A percentile compares a stretch with the other conserved stretches of the same genome.
These are phyloP conservation scores for Paramyrothecium roridum DNA, from an alignment of 2,329 filamentous ascomycete genomes.

Conservation along the genomic window DNA sequence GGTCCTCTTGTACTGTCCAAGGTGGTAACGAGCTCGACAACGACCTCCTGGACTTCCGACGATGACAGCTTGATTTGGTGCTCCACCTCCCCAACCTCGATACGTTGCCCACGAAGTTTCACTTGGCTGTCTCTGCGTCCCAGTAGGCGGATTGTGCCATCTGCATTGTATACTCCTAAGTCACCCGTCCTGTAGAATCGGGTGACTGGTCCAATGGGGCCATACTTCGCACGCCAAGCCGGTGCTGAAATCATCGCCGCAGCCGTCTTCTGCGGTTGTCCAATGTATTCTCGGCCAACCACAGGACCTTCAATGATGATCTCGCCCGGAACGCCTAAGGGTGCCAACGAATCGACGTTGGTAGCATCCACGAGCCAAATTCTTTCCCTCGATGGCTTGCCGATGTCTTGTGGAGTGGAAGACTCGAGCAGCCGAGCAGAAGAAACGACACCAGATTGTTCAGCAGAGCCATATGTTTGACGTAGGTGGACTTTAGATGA, in stretches of 20 bases:
- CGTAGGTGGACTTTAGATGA: background rate
- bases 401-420: background rate
- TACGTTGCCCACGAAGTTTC: slow-evolving; percentile 50
- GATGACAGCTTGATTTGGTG: background rate
- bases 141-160: slow-evolving; percentile 32
- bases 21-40: background rate
- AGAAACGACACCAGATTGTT: background rate
- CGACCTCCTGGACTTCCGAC: background rate
- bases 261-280: slow-evolving; percentile 11
- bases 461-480: background rate
- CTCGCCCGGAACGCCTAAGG: background rate
- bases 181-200: slow-evolving; percentile 10
- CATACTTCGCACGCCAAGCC: slow-evolving; percentile 1
- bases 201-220: slow-evolving; percentile 15
- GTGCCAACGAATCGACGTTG: background rate
- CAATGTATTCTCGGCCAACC: slow-evolving; percentile 1
- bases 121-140: slow-evolving; percentile 51
- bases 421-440: background rate
- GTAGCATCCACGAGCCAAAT: background rate
- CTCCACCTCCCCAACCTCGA: slow-evolving; percentile 33
- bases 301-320: background rate
- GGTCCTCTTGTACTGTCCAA: background rate
- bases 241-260: slow-evolving; percentile 26
- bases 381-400: background rate
- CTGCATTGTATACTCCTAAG: slow-evolving; percentile 15